A percentile compares a stretch with the other conserved stretches of the same genome.
phyloP scores from a whole-genome alignment of 169 alveolate species.

The Plasmodium fragile region DNA sequence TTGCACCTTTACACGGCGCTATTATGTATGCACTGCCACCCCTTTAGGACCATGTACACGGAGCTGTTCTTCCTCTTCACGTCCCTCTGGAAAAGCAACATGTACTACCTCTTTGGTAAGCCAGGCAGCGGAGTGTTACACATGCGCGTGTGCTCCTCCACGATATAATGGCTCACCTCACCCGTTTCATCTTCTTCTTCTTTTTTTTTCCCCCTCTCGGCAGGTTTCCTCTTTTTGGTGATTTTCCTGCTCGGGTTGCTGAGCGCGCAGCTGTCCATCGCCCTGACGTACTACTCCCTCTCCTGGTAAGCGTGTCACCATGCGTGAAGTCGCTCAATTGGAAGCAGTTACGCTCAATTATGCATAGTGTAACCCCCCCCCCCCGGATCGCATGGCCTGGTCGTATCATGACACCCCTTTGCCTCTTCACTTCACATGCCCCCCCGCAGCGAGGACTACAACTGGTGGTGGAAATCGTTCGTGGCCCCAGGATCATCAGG shows the following conservation, averaged over 20 bases:
- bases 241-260: conserved; percentile 77
- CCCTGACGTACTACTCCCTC: conserved; percentile 80
- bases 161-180: neutral
- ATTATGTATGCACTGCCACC: neutral
- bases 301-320: conserved; percentile 39
- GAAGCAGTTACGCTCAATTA: neutral
- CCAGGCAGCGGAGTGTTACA: neutral
- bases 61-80: conserved; percentile 84
- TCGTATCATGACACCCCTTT: neutral
- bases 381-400: neutral
- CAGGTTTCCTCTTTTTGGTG: conserved; percentile 78
- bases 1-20: no score
- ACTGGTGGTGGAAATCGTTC: conserved; percentile 91
- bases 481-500: conserved; percentile 86
- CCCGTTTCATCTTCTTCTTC: neutral
- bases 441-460: conserved; percentile 82
- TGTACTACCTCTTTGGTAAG: conserved; percentile 87
- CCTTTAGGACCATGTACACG: conserved; percentile 82
- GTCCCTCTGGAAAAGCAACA: conserved; percentile 88
- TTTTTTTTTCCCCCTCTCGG: neutral
- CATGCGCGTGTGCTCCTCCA: neutral
- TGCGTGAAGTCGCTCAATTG: neutral
- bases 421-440: neutral
- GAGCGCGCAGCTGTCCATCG: conserved; percentile 83
- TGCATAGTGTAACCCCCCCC: neutral